A percentile compares a stretch with the other conserved stretches of the same genome.
These are phyloP conservation scores for Lathyrus sativus DNA, from an alignment of 306 rosid genomes.

Conservation along the genomic window DNA sequence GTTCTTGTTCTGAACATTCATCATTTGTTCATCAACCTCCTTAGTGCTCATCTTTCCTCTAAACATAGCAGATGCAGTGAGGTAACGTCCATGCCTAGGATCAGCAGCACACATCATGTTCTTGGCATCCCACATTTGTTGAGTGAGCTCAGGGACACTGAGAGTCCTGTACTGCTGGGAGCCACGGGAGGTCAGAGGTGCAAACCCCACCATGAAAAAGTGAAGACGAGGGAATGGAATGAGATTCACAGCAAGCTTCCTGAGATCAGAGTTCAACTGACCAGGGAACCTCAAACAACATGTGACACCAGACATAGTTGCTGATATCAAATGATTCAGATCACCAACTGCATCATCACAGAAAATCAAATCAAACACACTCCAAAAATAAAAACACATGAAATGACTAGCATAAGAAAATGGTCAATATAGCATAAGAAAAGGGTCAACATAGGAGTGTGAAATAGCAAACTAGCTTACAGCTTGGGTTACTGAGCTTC, in stretches of 20 bases:
- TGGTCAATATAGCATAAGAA: background rate
- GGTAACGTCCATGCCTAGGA: conserved; percentile 20
- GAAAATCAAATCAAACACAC: background rate
- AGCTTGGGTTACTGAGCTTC: conserved; percentile 24
- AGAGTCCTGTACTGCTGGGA: conserved; percentile 21
- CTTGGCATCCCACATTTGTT: conserved; percentile 27
- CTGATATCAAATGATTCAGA: conserved; percentile 14
- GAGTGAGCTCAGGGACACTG: conserved; percentile 14
- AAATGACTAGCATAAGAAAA: background rate
- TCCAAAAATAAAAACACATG: background rate
- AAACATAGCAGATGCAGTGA: conserved; percentile 9
- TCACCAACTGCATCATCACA: background rate
- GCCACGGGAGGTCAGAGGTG: conserved; percentile 17
- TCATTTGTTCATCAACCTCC: conserved; percentile 19
- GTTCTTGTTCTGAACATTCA: conserved; percentile 28
- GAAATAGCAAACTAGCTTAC: conserved; percentile 17
- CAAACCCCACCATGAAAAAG: conserved; percentile 23
- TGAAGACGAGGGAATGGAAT: conserved; percentile 25
- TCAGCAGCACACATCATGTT: conserved; percentile 29
- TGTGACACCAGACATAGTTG: conserved; percentile 22
- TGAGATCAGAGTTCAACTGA: conserved; percentile 15
- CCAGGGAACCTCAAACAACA: conserved; percentile 28
- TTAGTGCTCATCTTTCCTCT: conserved; percentile 17
- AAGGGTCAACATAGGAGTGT: background rate
- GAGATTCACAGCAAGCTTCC: conserved; percentile 26